These are phyloP conservation scores for Coemansia sp. DNA, from an alignment of 192 early-diverging fungal genomes.

Conservation along the genomic window DNA sequence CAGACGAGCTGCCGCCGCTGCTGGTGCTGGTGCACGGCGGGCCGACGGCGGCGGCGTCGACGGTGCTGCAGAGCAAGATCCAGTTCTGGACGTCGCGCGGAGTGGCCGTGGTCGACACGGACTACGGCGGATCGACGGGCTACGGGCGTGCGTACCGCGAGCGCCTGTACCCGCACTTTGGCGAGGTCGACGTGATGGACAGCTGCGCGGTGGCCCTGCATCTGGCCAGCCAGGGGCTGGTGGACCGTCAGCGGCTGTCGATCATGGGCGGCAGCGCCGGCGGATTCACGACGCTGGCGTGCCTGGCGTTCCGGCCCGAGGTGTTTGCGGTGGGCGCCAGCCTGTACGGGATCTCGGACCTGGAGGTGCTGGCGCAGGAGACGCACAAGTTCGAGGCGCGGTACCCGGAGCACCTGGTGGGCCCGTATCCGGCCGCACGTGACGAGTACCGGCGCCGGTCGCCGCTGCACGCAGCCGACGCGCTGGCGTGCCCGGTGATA, in stretches of 20 bases:
- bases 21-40: constrained; percentile 70
- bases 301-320: constrained; percentile 62
- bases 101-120: constrained; percentile 66
- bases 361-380: constrained; percentile 56
- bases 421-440: constrained; percentile 54
- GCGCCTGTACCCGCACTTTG: constrained; percentile 67
- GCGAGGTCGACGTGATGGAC: constrained; percentile 73
- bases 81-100: constrained; percentile 78
- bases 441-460: constrained; percentile 60
- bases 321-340: constrained; percentile 70
- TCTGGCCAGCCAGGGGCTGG: constrained; percentile 53
- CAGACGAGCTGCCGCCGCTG: constrained; percentile 62
- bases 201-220: constrained; percentile 67
- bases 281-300: constrained; percentile 63
- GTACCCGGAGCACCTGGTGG: constrained; percentile 61
- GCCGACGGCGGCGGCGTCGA: constrained; percentile 51
- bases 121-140: constrained; percentile 75
- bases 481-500: constrained; percentile 60
- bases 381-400: constrained; percentile 80
- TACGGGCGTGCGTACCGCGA: constrained; percentile 73
- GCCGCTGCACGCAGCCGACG: constrained; percentile 58
- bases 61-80: constrained; percentile 50
- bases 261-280: constrained; percentile 70
- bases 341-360: constrained; percentile 69
- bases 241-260: constrained; percentile 57